Base-by-base conservation (phyloP, 2,329 filamentous ascomycete species). In the Neofusicoccum laricinum region DNA sequence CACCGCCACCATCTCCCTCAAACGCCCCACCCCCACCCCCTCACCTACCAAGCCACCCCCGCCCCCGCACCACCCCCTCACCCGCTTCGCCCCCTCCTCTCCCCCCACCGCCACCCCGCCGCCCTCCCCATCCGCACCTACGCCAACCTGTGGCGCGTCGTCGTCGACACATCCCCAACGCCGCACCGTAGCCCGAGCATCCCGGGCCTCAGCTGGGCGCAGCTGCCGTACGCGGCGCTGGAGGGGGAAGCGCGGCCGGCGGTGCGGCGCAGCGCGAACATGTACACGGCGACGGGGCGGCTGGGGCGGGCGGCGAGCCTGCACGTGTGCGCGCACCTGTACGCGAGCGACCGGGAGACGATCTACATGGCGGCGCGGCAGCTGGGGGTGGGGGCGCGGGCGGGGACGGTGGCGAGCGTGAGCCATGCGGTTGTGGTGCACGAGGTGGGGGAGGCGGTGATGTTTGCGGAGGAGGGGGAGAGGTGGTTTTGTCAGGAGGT, bases 241-340 rank as follows among this genome's bases (percentile, higher is more conserved):
- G 25, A 4, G 25, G 25, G 25, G 25, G 25, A 2, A 4, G 25
- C 25, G 4, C 25, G 25, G 25, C 25, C 25, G 25, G 25, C 2
- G 2, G 25, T 2, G 25, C 4, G 25, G 25, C 25, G 25, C 25
- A 5, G 25, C 4, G 25, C 25, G 25, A 30, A 30, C 25, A 30
- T 30, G 25, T 30, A 30, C 25, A 5, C 25, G 25, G 25, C 6
- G 4, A 30, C 25, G 1, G 25, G 25, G 25, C 25, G 25, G 25
- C 25, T 30, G 25, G 25, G 25, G 25, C 3, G 25, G 4, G 25
- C 25, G 25, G 17, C 15, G 38, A 87, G 86, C 67, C 71, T 86
- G 14, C 84, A 86, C 67, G 80, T 83, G 1, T 85, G 82, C 67
- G 84, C 83, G 2, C 85, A 87, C 71, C 74, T 86, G 48, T 86